phyloP scores from a whole-genome alignment of 345 rosid genomes.

The Physaria fendleri region DNA sequence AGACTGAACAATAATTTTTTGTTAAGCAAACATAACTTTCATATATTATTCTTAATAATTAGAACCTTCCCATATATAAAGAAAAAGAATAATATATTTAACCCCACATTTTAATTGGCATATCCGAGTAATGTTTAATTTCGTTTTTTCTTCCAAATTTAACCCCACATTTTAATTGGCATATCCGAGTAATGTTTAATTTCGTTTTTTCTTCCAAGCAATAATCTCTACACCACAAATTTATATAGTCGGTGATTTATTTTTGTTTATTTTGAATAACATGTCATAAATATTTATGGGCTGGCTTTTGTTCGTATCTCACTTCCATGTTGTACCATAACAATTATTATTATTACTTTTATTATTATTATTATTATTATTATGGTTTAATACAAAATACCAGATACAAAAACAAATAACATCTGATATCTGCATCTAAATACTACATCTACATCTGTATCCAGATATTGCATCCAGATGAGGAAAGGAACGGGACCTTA shows the following conservation, averaged over 20 bases:
- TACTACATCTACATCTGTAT: too few species aligned
- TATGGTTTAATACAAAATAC: too few species aligned
- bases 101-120: slow-evolving; percentile 21
- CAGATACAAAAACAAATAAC: too few species aligned
- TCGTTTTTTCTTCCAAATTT: not conserved
- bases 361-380: too few species aligned
- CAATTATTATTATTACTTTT: too few species aligned
- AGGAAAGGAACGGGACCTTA: too few species aligned
- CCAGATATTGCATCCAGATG: too few species aligned
- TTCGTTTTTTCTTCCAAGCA: slow-evolving; percentile 1
- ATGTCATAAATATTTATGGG: slow-evolving; percentile 20
- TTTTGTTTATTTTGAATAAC: slow-evolving; percentile 21
- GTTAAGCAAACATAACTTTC: slow-evolving; percentile 17
- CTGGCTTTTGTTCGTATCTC: slow-evolving; percentile 17
- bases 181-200: slow-evolving; percentile 14
- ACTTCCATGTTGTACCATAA: too few species aligned
- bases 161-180: slow-evolving; percentile 20
- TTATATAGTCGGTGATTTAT: slow-evolving; percentile 24
- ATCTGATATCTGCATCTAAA: too few species aligned
- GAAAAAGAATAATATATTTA: too few species aligned
- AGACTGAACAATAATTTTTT: slow-evolving; percentile 12
- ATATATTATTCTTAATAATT: not conserved
- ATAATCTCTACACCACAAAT: slow-evolving; percentile 2
- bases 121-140: slow-evolving; percentile 10
- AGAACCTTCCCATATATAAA: too few species aligned